Evolutionary conservation across 2,329 filamentous ascomycete species (phyloP), one percentile per base, ranked within the genome.

Genomic region (Rosellinia necatrix): DNA sequence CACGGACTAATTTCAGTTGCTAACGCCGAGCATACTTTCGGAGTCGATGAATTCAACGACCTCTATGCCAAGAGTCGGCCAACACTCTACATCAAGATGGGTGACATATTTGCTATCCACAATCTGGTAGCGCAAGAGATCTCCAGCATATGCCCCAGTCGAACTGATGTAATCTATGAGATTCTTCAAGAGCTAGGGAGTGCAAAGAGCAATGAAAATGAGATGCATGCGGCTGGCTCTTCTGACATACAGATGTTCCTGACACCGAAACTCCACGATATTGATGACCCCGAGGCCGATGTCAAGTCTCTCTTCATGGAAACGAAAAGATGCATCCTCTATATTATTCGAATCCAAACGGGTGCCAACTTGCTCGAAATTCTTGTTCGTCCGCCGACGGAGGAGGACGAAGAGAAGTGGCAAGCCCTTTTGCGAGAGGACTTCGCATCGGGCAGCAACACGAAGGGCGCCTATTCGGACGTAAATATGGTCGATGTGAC

Each of bases 21-120:
- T 12, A 88, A 94, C 66, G 90, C 91, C 0, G 94, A 99, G 73
- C 82, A 85, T 49, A 94, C 94, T 21, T 99, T 97, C 70, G 92
- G 97, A 72, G 97, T 99, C 71, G 94, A 99, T 70, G 94, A 97
- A 72, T 99, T 94, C 83, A 97, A 97, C 71, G 94, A 99, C 69
- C 82, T 99, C 6, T 97, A 97, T 70, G 90, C 93, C 53, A 92
- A 96, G 72, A 94, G 92, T 62, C 96, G 96, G 74, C 94, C 94
- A 6, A 97, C 93, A 0, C 81, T 99, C n/a, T 99, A 97, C 77
- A 96, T 99, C 78, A 99, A 99, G 77, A 93, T 99, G 84, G 85
- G 90, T 13, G 94, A 99, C 71, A 92, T 99, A 54, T 97, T 99
- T 72, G 90, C 93, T 44, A 93, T 99, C 56, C 96, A 99, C 75